Base-by-base conservation (phyloP, 2,329 filamentous ascomycete genomes). In the Scorias spongiosa region DNA sequence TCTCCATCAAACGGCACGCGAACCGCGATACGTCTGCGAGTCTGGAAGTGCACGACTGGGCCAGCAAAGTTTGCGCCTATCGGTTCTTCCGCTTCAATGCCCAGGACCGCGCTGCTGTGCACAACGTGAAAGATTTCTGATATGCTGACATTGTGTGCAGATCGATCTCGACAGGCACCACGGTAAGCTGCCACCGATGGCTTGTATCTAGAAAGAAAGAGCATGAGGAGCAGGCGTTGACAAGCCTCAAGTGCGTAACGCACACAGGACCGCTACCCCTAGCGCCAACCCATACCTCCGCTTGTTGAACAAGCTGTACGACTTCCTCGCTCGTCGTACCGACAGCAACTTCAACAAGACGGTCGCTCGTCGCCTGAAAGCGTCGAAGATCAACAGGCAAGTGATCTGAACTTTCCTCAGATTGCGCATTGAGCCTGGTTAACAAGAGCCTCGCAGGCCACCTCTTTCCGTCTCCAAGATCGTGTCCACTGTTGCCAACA, bases 331-430 rank as follows among this genome's bases (percentile, higher is more conserved):
- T 54, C 58, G 58, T 72, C 88, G 91, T 66, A 98, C 91, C 66
- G 91, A 96, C 69, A 78, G 86, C 55, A 78, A 78, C 73, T 98
- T 98, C 84, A 98, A 98, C 84, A 93, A 94, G 78, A 84, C 91
- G 63, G 80, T 98, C 65, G 84, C 98, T 63, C 87, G 89, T 68
- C 85, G 91, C 64, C 83, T 98, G 51, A 94, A 94, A 67, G 94
- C 91, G 85, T 94, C 87, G 69, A 86, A 88, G 72, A 94, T 93
- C 74, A 96, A 96, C 84, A 84, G 88, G 32, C 32, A 36, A 36
- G 32, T 36, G 32, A 36, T 36, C 32, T 36, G 32, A 36, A 36
- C 32, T 60, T 63, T 63, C 32, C 32, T 36, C 32, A 36, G 32
- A 36, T 36, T 36, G 32, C 32, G 32, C 32, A 12, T 42, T 45